Evolutionary conservation across 2,329 filamentous ascomycete species (phyloP).

Genomic region (Trichoderma pleuroti): DNA sequence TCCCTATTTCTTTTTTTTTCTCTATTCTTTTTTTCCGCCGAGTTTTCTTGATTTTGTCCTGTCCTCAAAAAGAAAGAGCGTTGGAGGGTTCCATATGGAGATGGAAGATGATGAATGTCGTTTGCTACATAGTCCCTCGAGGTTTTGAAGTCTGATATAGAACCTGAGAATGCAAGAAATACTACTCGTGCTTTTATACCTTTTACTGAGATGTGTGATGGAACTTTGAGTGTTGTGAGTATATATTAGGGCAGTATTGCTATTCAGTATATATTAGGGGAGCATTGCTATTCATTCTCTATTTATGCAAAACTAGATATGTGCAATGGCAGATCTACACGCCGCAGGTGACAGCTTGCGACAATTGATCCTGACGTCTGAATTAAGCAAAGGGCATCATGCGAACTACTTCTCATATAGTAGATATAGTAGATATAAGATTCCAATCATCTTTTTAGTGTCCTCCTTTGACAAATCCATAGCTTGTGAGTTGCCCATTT

Average conservation of each 20-base stretch:
- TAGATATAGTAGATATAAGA: no score
- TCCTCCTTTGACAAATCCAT: no score
- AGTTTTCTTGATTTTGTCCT: neutral
- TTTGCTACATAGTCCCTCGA: neutral
- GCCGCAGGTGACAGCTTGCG: no score
- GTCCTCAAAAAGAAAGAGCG: neutral
- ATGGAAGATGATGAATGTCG: neutral
- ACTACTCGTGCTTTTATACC: neutral
- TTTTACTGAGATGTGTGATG: neutral
- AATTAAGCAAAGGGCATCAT: no score
- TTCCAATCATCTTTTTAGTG: no score
- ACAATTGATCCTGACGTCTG: no score
- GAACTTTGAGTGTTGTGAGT: neutral
- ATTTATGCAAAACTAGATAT: neutral
- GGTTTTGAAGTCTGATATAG: constrained; percentile 15
- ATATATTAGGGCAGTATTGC: no score
- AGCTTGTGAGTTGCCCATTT: no score
- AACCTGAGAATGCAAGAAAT: constrained; percentile 16
- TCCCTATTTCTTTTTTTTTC: constrained; percentile 7
- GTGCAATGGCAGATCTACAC: no score
- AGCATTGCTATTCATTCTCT: neutral
- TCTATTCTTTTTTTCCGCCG: constrained; percentile 2
- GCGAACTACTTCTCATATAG: no score
- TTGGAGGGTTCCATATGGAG: neutral
- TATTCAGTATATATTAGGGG: no score